Base-by-base conservation (phyloP, 495 filamentous ascomycete genomes). In the Lepraria neglecta region DNA sequence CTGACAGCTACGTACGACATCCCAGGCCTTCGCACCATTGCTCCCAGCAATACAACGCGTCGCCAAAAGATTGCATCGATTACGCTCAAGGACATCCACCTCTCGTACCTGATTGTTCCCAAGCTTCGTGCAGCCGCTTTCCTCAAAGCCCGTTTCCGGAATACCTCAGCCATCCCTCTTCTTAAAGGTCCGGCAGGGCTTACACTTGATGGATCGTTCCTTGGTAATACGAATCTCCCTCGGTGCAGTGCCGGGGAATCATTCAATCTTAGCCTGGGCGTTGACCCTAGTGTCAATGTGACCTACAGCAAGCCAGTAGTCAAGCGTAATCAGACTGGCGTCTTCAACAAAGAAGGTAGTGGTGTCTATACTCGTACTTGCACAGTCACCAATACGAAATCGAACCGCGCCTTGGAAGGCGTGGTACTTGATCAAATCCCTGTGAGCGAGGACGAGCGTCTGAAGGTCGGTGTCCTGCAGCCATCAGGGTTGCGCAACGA, bases 81-180 rank as follows among this genome's bases (percentile, higher is more conserved):
- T 15, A 58, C 63, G 28, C 65, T 80, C 3, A 65, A 69, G 2
- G 65, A 68, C 7, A 58, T 78, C 15, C 65, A 70, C 0, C 68
- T 80, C 15, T 72, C 68, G 0, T 77, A 84, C 68, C 77, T 85
- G 45, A 71, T 85, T 47, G 79, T 89, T 3, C 82, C 87, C 11
- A 89, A 89, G 66, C 79, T 85, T 60, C 82, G 84, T 56, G 75
- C 80, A 0, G 80, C 78, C 11, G 86, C 85, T 0, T 89, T 87
- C 71, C 79, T 89, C 46, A 82, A 82, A 61, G 85, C 85, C 11
- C 77, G 78, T 33, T 71, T 89, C 35, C 75, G 77, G 56, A 89
- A 89, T 63, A 75, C 75, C 4, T 80, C 77, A 48, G 74, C 77
- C 48, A 75, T 85, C 46, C 82, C 81, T 1, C 75, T 89, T 3